Percentiles rank a stretch among this genome's conserved stretches.
Evolutionary conservation across 345 rosid genomes (phyloP).

Genomic region (Brassica juncea): DNA sequence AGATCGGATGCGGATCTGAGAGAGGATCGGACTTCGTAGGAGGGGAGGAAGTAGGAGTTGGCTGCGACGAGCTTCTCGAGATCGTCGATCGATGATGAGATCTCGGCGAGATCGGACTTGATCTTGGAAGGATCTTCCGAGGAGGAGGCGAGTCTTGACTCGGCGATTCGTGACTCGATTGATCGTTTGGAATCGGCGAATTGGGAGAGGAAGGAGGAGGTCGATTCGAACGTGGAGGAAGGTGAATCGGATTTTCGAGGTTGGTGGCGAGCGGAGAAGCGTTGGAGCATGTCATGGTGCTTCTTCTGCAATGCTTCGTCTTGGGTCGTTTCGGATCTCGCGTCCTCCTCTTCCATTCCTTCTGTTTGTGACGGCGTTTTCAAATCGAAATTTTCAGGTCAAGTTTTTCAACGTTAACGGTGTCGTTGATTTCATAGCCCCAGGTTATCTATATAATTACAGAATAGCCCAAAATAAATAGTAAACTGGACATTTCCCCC

Average conservation of each 20-base stretch:
- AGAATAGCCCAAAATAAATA: background rate
- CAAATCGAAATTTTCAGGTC: background rate
- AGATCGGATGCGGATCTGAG: conserved; percentile 68
- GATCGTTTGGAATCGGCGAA: conserved; percentile 59
- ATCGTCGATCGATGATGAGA: conserved; percentile 61
- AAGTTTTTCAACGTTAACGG: background rate
- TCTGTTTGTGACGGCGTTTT: background rate
- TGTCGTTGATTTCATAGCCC: background rate
- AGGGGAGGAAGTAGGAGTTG: conserved; percentile 70
- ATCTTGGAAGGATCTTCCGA: conserved; percentile 44
- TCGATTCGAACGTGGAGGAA: conserved; percentile 36
- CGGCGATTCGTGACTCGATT: conserved; percentile 55
- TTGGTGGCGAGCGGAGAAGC: conserved; percentile 77
- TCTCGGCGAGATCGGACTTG: conserved; percentile 51
- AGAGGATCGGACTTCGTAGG: conserved; percentile 77
- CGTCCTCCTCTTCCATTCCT: conserved; percentile 27
- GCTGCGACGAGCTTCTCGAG: conserved; percentile 78
- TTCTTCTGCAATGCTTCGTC: conserved; percentile 50
- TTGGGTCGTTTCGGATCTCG: conserved; percentile 19
- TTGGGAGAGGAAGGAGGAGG: conserved; percentile 60
- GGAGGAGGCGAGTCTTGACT: conserved; percentile 33
- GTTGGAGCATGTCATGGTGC: conserved; percentile 74
- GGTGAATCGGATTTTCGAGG: conserved; percentile 52
- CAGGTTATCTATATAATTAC: background rate
- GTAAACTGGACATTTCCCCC: background rate